A percentile compares a stretch with the other conserved stretches of the same genome.
These are phyloP conservation scores for Athelia sp. DNA, from an alignment of 1,284 basidiomycete genomes.

Conservation along the genomic window DNA sequence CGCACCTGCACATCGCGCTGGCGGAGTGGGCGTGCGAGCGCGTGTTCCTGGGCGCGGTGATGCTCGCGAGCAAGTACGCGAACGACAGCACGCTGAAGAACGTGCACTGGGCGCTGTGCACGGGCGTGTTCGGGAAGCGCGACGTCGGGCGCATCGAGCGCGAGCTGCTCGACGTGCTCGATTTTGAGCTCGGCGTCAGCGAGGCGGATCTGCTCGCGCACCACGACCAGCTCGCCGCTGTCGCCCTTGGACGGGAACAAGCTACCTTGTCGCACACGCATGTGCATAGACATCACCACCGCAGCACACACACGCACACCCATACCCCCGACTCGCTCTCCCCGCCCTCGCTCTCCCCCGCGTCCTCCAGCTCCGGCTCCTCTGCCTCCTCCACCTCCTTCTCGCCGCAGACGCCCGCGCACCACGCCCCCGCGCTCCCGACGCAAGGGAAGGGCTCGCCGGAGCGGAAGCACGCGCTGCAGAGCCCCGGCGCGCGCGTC, in stretches of 20 bases:
- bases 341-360: constrained; percentile 20
- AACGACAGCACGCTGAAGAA: constrained; percentile 77
- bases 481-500: too few species aligned
- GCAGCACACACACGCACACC: not conserved
- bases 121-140: constrained; percentile 72
- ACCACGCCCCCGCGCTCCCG: constrained; percentile 6
- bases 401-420: constrained; percentile 21
- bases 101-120: constrained; percentile 73
- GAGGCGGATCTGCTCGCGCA: constrained; percentile 62
- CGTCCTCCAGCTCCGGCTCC: constrained; percentile 28
- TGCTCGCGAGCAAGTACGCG: constrained; percentile 70
- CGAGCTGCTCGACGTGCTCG: constrained; percentile 72
- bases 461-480: too few species aligned
- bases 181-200: constrained; percentile 59
- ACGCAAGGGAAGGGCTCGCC: not conserved
- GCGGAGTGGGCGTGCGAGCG: constrained; percentile 78
- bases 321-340: constrained; percentile 11
- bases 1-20: constrained; percentile 68
- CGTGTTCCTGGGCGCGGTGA: constrained; percentile 69
- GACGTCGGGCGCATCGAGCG: constrained; percentile 74
- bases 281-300: constrained; percentile 17
- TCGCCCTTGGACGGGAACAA: constrained; percentile 13
- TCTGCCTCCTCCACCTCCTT: constrained; percentile 16
- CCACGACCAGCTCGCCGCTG: constrained; percentile 48
- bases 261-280: constrained; percentile 13